phyloP scores from a whole-genome alignment of 2,329 filamentous ascomycete genomes.

The Apiospora phragmitis region DNA sequence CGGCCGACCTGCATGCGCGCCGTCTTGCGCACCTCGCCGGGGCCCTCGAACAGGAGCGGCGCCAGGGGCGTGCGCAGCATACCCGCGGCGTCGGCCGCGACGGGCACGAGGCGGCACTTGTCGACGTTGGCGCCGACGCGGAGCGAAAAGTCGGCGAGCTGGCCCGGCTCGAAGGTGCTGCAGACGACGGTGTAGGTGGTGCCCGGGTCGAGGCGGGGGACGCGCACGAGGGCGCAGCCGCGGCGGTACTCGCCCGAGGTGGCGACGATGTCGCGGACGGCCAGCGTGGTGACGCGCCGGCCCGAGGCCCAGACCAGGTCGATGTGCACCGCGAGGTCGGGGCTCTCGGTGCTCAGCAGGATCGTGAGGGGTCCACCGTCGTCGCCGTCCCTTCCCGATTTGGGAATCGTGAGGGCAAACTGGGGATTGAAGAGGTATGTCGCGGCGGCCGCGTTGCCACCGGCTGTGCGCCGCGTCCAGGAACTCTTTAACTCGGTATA shows the following conservation, averaged over 20 bases:
- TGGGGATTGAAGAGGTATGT: conserved; percentile 87
- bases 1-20: conserved; percentile 41
- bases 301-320: conserved; percentile 80
- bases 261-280: conserved; percentile 74
- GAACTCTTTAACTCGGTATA: conserved; percentile 59
- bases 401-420: conserved; percentile 64
- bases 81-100: conserved; percentile 76
- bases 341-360: conserved; percentile 67
- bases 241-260: conserved; percentile 88
- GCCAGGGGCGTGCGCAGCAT: conserved; percentile 62
- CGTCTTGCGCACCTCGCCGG: conserved; percentile 35
- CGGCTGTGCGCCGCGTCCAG: conserved; percentile 80
- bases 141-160: conserved; percentile 73
- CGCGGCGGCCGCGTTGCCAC: conserved; percentile 77
- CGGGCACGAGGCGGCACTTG: conserved; percentile 52
- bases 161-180: conserved; percentile 84
- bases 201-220: conserved; percentile 63
- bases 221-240: conserved; percentile 71
- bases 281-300: conserved; percentile 68
- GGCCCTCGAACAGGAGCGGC: conserved; percentile 45
- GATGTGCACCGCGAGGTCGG: conserved; percentile 76
- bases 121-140: conserved; percentile 66
- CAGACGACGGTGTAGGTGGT: conserved; percentile 81
- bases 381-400: neutral
- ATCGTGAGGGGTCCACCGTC: conserved; percentile 65